Base-by-base conservation (phyloP, 495 filamentous ascomycete species). In the Chlorociboria aeruginascens region DNA sequence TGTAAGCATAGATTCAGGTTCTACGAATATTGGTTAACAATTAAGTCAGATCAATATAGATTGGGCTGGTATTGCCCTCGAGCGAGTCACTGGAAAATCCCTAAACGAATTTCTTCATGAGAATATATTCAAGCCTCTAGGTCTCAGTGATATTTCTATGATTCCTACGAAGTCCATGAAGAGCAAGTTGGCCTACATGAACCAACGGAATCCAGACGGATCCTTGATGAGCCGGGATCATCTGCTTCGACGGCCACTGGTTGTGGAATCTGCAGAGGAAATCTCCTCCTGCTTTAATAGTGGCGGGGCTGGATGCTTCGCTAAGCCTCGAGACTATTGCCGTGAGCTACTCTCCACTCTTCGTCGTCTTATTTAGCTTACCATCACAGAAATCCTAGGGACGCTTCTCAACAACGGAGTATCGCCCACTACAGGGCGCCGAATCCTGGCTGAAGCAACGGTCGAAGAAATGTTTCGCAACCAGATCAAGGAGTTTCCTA, bases 401-500 rank as follows among this genome's bases (percentile, higher is more conserved):
- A 33, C 13, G 14, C 31, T 44, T 6, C 31, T 44, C 12, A 44
- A 44, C 31, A 31, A 44, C 31, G 42, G 42, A 11, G 33, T 6
- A 2, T 44, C 42, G 0, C 72, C 76, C 0, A 63, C 25, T 1
- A 80, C 78, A 0, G 60, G 61, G 0, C 50, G 40, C 0, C 60
- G 66, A 36, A 60, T 83, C 37, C 63, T 82, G 14, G 49, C 58
- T 9, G 52, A 61, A 3, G 54, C 62, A 7, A 77, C 77, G 3
- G 67, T 82, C 3, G 60, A 73, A 6, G 53, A 68, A 37, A 81
- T 82, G 71, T 81, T 72, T 62, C 59, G 56, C 47, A 77, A 81
- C 57, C 76, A 79, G 48, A 71, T 83, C 48, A 75, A 81, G 56
- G 73, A 78, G 48, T 70, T 83, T 48, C 68, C 73, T 1, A 43